Conservation (phyloP, 129 eudicot genomes). For the Logfia minima region DNA sequence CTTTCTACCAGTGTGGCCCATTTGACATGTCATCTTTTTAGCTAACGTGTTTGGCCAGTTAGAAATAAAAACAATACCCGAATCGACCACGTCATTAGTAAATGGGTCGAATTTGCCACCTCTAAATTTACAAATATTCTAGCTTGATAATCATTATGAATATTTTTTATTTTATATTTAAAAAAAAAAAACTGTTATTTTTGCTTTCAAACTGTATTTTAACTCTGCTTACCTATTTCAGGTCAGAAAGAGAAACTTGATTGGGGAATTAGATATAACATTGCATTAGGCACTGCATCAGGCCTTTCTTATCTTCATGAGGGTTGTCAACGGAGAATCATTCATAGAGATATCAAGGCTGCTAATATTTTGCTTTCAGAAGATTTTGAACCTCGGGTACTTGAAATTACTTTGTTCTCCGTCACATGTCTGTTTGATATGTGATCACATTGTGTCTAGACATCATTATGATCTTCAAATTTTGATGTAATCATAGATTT, state of each 20-base stretch:
- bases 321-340: conserved; percentile 88
- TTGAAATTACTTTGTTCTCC: conserved; percentile 2
- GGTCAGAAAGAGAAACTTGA: conserved; percentile 61
- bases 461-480: conserved; percentile 20
- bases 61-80: neutral
- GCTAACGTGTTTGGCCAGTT: conserved; percentile 4
- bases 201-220: neutral
- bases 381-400: conserved; percentile 76
- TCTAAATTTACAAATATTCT: neutral
- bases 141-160: neutral
- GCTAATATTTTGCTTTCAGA: conserved; percentile 80
- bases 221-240: conserved; percentile 24
- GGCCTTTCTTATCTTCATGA: conserved; percentile 95
- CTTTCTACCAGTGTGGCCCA: neutral
- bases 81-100: neutral
- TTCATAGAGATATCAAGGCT: conserved; percentile 86
- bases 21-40: neutral
- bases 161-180: neutral
- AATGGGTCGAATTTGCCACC: conserved; percentile 2
- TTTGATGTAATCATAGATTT: conserved; percentile 46
- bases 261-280: conserved; percentile 70
- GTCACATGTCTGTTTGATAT: neutral
- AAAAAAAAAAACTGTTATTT: neutral
- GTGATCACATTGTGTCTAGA: neutral
- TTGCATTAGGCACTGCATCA: conserved; percentile 76